Evolutionary conservation across 345 rosid genomes (phyloP), one percentile per base, ranked within the genome.

Genomic region (Dimocarpus longan): DNA sequence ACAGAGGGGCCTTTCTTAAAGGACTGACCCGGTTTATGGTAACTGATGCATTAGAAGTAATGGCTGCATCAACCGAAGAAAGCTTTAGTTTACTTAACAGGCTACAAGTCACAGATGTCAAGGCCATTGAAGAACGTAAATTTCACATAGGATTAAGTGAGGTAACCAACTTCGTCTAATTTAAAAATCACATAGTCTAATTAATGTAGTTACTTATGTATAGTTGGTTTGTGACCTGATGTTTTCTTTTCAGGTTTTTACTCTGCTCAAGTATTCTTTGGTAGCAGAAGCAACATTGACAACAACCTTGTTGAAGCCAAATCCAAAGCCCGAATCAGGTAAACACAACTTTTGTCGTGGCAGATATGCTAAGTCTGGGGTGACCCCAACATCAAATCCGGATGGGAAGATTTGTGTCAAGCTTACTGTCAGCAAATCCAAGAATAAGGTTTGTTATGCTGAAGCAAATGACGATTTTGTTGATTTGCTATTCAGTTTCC

Each of bases 401-500:
- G 32, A 40, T 76, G 37, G 11, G 39, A 28, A 69, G 63, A 74
- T 78, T 28, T 4, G 18, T 21, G 75, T 77, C 22, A 82, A 42
- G 62, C 79, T 82, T 42, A 6, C 52, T 6, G 9, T 76, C 1
- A 81, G 83, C 73, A 86, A 83, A 81, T 78, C 84, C 12, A 73
- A 32, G 66, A 76, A 79, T 9, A 66, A 10, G 32, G 78, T 74
- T n/a, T 79, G 79, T 19, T 73, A 46, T 63, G 83, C 76, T 24
- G 86, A 85, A 60, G 84, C 62, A 3, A 68, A 67, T 8, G 73
- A 81, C 21, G 82, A 79, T 59, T 81, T 76, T 62, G 81, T 79
- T 70, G 73, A 83, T 74, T 70, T 86, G 21, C 68, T 86, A n/a
- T 76, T 79, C 63, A 79, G 83, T 40, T 86, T 83, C 81, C 84